Evolutionary conservation across 208 protist species (phyloP).

Genomic region (Acanthamoeba polyphaga): DNA sequence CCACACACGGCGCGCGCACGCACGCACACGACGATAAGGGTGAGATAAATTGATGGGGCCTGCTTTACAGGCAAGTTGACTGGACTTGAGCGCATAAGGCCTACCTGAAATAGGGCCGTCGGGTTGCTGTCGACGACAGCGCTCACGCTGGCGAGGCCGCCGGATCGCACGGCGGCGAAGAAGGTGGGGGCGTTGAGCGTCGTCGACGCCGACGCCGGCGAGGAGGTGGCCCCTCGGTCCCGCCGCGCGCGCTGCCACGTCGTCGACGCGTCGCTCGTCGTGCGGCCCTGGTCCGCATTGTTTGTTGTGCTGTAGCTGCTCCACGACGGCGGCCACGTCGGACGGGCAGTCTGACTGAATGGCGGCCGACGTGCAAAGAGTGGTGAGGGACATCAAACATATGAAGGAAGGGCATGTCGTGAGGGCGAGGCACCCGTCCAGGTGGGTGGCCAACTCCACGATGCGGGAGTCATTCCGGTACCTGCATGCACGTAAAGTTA

Average conservation of each 20-base stretch:
- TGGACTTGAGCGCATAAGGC: background rate
- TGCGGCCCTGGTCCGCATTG: background rate
- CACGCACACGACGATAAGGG: background rate
- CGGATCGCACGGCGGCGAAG: background rate
- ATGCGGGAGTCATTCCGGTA: conserved; percentile 28
- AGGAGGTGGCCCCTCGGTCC: background rate
- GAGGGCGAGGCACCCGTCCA: background rate
- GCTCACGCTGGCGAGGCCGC: background rate
- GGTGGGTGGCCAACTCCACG: background rate
- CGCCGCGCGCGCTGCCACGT: background rate
- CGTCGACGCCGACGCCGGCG: background rate
- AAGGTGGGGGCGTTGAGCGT: background rate
- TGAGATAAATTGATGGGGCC: background rate
- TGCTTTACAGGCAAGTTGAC: background rate
- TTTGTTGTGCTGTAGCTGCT: conserved; percentile 12
- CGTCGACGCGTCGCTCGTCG: background rate
- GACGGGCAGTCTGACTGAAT: background rate
- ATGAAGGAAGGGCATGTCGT: background rate
- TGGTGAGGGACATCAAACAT: background rate
- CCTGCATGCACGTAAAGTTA: background rate
- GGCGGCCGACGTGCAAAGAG: too few relatives aligned
- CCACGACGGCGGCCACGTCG: background rate
- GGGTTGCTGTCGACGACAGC: background rate
- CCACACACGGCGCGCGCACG: background rate
- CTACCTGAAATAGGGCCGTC: conserved; percentile 1